Evolutionary conservation across 2,329 filamentous ascomycete genomes (phyloP).

Genomic region (Calycina herbarum): DNA sequence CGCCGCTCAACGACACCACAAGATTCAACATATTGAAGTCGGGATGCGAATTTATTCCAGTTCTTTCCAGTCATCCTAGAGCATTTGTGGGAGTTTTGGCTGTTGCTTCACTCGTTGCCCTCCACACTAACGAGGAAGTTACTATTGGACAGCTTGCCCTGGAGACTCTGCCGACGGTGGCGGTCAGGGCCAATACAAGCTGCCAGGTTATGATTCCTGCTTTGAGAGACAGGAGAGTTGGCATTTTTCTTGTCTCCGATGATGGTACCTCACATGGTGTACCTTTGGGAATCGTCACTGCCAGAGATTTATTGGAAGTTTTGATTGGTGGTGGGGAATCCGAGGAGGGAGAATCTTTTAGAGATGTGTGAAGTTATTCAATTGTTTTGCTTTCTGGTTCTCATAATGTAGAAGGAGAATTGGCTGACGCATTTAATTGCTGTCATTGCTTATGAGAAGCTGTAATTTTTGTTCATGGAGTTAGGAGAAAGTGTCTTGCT

Average conservation of each 20-base stretch:
- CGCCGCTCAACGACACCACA: slow-evolving; percentile 82
- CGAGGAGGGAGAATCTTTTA: neutral
- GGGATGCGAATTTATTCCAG: slow-evolving; percentile 44
- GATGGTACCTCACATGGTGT: neutral
- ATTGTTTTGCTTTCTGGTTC: neutral
- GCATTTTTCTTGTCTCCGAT: neutral
- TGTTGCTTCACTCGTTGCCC: neutral
- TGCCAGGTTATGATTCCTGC: neutral
- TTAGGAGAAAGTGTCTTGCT: neutral
- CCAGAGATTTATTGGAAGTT: neutral
- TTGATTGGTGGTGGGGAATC: neutral
- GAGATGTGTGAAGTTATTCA: neutral
- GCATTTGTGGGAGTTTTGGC: neutral
- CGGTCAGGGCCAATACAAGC: neutral
- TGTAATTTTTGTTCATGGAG: neutral
- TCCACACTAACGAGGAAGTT: neutral
- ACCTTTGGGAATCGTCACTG: neutral
- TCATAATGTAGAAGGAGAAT: neutral
- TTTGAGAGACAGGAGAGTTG: neutral
- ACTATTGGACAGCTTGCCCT: neutral
- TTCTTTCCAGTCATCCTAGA: neutral
- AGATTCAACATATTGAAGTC: slow-evolving; percentile 90
- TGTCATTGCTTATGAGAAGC: neutral
- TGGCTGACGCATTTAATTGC: neutral
- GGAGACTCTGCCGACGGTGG: neutral